Base-by-base conservation (phyloP, 176 grass and related monocot species). In the Musa beccarii region DNA sequence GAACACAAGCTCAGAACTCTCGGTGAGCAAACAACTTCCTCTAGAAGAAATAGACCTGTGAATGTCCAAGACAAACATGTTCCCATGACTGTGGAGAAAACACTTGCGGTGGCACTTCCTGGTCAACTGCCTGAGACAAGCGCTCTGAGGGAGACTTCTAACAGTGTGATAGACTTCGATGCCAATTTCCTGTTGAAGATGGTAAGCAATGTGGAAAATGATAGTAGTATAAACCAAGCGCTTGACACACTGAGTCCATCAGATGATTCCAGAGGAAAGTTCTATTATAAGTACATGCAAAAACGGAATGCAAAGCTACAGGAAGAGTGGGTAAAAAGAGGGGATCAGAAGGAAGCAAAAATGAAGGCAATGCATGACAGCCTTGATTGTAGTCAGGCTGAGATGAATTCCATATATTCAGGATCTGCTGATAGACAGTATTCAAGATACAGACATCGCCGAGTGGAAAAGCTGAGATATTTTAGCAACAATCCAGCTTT, bases 211-310 rank as follows among this genome's bases (percentile, higher is more conserved):
- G 66, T 86, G 77, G 84, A 80, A 55, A 80, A 80, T 80, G 78
- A 20, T 71, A 51, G 77, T 61, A 87, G 43, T 69, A 29, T 76
- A 82, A 78, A 81, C 63, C 81, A 89, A 74, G 86, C 92, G 26
- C 71, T 76, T 74, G 81, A 78, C 63, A 86, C 85, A 63, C 78
- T 89, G 34, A 91, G 86, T 79, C 59, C 88, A 73, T 78, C 75
- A 54, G 88, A 98, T 79, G 94, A 98, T 66, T 87, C 84, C 4
- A 89, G 86, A 85, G 94, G 94, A 86, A 98, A 91, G 53, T 98
- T 87, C 26, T 98, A 98, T 84, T 90, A 98, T 22, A 89, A 93
- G 71, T 98, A 98, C 81, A 93, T 83, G 86, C 79, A 89, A 68
- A 98, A 87, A 84, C 89, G 94, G 59, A 82, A 98, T 77, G 88